These are phyloP conservation scores for Penicillium sclerotiorum DNA, from an alignment of 2,329 filamentous ascomycete genomes.

Conservation along the genomic window DNA sequence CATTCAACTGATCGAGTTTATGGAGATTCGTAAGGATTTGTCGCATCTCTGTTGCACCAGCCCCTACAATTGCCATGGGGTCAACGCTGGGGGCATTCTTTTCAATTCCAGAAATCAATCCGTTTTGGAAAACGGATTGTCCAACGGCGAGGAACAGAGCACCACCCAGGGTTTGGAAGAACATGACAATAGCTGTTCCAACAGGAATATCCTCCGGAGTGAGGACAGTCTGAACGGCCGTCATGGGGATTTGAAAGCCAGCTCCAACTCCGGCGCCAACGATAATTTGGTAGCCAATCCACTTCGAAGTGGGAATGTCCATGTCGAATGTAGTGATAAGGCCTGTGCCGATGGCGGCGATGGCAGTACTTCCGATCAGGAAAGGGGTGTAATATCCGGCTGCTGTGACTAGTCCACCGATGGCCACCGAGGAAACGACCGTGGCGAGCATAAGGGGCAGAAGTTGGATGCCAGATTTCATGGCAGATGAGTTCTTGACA, in stretches of 20 bases:
- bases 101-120: constrained; percentile 22
- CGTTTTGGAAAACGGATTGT: constrained; percentile 34
- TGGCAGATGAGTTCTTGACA: constrained; percentile 27
- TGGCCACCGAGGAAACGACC: constrained; percentile 13
- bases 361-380: constrained; percentile 23
- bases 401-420: constrained; percentile 10
- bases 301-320: constrained; percentile 22
- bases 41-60: constrained; percentile 24
- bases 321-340: constrained; percentile 30
- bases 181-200: constrained; percentile 30
- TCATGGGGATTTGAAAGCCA: constrained; percentile 30
- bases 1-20: constrained; percentile 17
- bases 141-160: constrained; percentile 34
- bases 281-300: constrained; percentile 36
- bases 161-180: constrained; percentile 34
- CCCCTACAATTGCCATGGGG: constrained; percentile 17
- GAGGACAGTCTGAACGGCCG: constrained; percentile 33
- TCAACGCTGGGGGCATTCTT: constrained; percentile 10
- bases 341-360: constrained; percentile 28
- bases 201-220: constrained; percentile 27
- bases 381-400: constrained; percentile 36
- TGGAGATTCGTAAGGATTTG: constrained; percentile 10
- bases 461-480: constrained; percentile 28
- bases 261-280: constrained; percentile 29
- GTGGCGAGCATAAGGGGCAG: constrained; percentile 29